Conservation (phyloP, 257 asterid species). For the Echium plantagineum region DNA sequence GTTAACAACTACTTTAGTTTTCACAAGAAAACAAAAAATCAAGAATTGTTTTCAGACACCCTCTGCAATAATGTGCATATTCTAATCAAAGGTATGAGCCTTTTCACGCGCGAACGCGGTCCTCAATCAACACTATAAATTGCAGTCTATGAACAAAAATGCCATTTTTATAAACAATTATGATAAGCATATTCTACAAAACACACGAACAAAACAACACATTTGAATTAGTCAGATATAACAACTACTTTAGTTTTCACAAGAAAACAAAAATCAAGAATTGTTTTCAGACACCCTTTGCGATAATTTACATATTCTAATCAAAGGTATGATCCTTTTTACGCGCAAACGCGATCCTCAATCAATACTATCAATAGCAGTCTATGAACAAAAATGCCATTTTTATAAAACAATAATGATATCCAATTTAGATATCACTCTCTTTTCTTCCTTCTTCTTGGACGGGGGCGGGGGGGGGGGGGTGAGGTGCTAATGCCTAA, state of each 20-base stretch:
- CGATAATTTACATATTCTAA: slow-evolving; percentile 10
- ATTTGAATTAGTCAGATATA: slow-evolving; percentile 24
- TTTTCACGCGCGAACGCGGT: too few species aligned
- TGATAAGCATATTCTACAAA: slow-evolving; percentile 32
- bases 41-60: slow-evolving; percentile 6
- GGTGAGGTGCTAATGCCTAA: too few species aligned
- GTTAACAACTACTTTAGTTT: neutral
- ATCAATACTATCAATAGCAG: neutral
- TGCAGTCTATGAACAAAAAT: too few species aligned
- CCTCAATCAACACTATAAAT: too few species aligned
- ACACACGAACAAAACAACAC: slow-evolving; percentile 3
- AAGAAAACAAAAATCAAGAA: slow-evolving; percentile 7
- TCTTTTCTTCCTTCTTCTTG: too few species aligned
- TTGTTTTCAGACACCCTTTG: slow-evolving; percentile 10
- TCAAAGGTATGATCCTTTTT: neutral
- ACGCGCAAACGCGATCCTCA: too few species aligned
- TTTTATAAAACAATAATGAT: too few species aligned
- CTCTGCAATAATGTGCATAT: slow-evolving; percentile 10
- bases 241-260: slow-evolving; percentile 1
- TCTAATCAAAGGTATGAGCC: slow-evolving; percentile 8
- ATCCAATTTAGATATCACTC: neutral
- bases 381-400: neutral
- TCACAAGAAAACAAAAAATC: slow-evolving; percentile 9
- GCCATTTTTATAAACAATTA: too few species aligned
- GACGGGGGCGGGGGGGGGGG: too few species aligned